Evolutionary conservation across 495 filamentous ascomycete genomes (phyloP).

Genomic region (Geopyxis carbonaria): DNA sequence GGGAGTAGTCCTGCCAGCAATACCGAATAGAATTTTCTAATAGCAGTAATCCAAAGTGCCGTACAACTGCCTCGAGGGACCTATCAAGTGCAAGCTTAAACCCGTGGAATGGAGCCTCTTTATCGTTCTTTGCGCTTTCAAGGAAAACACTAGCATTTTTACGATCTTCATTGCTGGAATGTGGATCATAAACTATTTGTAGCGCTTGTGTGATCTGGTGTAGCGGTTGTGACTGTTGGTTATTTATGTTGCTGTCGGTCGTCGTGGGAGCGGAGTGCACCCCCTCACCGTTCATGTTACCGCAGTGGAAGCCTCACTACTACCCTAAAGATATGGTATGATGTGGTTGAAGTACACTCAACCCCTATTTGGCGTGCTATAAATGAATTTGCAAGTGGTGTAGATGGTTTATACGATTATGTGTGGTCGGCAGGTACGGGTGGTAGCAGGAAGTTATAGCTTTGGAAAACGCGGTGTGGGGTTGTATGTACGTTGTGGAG

Average conservation of each 20-base stretch:
- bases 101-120: slow-evolving; percentile 68
- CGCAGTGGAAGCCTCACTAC: neutral
- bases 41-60: slow-evolving; percentile 82
- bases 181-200: slow-evolving; percentile 65
- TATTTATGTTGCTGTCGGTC: slow-evolving; percentile 6
- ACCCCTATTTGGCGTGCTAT: too few relatives aligned
- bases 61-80: slow-evolving; percentile 57
- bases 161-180: slow-evolving; percentile 67
- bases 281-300: slow-evolving; percentile 3
- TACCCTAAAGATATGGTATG: too few relatives aligned
- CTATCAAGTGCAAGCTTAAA: slow-evolving; percentile 60
- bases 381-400: too few relatives aligned
- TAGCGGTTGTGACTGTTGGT: slow-evolving; percentile 23
- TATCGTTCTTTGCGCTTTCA: slow-evolving; percentile 60
- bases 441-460: too few relatives aligned
- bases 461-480: too few relatives aligned
- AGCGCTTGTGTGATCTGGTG: slow-evolving; percentile 62
- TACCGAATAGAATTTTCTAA: slow-evolving; percentile 78
- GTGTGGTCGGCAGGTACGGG: too few relatives aligned
- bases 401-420: too few relatives aligned
- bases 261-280: neutral
- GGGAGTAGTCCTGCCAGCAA: slow-evolving; percentile 52
- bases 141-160: slow-evolving; percentile 67
- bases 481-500: too few relatives aligned
- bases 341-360: too few relatives aligned